phyloP scores from a whole-genome alignment of 768 basidiomycete species.

The Macrolepiota dolichaula region DNA sequence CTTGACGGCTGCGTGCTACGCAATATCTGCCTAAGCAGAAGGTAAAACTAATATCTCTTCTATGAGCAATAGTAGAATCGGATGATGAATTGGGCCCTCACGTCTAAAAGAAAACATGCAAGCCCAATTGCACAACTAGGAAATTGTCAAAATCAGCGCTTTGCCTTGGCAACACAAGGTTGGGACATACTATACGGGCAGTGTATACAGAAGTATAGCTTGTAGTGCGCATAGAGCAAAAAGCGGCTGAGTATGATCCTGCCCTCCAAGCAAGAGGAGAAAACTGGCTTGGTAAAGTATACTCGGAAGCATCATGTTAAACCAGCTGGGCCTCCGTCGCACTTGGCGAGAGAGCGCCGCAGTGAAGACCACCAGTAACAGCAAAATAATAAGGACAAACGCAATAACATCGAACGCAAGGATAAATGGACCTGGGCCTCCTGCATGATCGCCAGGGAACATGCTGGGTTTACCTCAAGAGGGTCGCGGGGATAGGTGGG shows the following conservation, averaged over 20 bases:
- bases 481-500: not conserved
- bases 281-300: slow-evolving; percentile 21
- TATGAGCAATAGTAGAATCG: not conserved
- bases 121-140: not conserved
- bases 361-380: not conserved
- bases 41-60: not conserved
- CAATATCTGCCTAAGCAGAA: not conserved
- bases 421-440: not conserved
- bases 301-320: slow-evolving; percentile 19
- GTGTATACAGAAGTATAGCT: slow-evolving; percentile 8
- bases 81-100: not conserved
- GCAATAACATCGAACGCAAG: not conserved
- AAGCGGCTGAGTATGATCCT: slow-evolving; percentile 19
- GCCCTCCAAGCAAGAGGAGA: slow-evolving; percentile 20
- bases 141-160: not conserved
- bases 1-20: not conserved
- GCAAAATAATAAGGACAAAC: not conserved
- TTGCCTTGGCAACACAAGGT: not conserved
- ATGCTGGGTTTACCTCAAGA: not conserved
- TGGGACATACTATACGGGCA: not conserved
- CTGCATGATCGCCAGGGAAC: not conserved
- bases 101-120: not conserved
- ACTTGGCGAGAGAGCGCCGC: slow-evolving; percentile 2
- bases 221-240: slow-evolving; percentile 22
- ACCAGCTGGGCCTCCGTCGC: slow-evolving; percentile 15